Percentiles rank a stretch among this genome's conserved stretches.
Conservation (phyloP, 2,329 filamentous ascomycete species). For the Ophiocordyceps camponoti-leonardi region DNA sequence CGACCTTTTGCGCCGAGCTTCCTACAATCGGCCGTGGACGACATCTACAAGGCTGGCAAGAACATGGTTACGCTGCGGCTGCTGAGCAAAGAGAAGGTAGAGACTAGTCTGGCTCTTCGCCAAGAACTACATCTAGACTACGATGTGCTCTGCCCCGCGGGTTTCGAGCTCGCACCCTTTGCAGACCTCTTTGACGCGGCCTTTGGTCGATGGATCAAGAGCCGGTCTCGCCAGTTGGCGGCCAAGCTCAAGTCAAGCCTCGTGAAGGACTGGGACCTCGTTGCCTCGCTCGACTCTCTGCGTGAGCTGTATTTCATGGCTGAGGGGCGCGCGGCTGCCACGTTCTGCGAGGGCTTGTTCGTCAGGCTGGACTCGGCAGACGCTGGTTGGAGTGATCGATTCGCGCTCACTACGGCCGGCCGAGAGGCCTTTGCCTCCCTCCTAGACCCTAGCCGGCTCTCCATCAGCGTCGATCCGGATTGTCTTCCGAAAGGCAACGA, state of each 20-base stretch:
- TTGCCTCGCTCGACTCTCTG: conserved; percentile 46
- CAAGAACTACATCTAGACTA: conserved; percentile 36
- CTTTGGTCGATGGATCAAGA: conserved; percentile 62
- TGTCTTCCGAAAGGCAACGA: conserved; percentile 24
- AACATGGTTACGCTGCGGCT: conserved; percentile 70
- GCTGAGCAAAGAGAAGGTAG: conserved; percentile 31
- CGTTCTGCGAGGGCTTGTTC: conserved; percentile 55
- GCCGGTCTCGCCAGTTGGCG: conserved; percentile 55
- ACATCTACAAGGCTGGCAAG: conserved; percentile 78
- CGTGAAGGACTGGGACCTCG: conserved; percentile 51
- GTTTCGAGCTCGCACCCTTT: conserved; percentile 44
- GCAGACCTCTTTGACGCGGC: conserved; percentile 54
- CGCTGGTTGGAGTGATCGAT: conserved; percentile 60
- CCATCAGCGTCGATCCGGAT: conserved; percentile 32
- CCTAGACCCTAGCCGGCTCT: conserved; percentile 44
- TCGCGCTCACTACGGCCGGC: conserved; percentile 60
- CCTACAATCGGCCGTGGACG: conserved; percentile 47
- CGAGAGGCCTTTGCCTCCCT: conserved; percentile 49
- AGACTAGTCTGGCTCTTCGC: conserved; percentile 5
- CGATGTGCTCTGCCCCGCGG: conserved; percentile 32
- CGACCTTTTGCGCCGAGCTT: conserved; percentile 56
- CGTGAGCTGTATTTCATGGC: conserved; percentile 60
- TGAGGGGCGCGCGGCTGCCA: conserved; percentile 50
- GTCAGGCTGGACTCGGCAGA: conserved; percentile 49
- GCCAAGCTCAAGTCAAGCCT: conserved; percentile 47